Evolutionary conservation across 179 eudicot species (phyloP), one percentile per base, ranked within the genome.

Genomic region (Heliamphora pulchella): DNA sequence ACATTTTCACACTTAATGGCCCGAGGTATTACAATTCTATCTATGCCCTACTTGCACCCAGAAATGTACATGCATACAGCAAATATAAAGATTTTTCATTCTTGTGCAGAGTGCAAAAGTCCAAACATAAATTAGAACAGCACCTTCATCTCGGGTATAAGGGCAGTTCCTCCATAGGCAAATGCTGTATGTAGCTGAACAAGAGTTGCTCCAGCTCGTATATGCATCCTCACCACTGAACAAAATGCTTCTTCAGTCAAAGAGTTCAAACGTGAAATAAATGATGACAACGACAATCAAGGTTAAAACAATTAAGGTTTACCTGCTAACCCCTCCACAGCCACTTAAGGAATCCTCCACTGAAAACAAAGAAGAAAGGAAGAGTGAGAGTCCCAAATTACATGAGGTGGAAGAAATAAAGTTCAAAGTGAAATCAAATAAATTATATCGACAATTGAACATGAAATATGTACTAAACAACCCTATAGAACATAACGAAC

Each of bases 151-250:
- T 84, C 89, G n/a, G 99, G 99, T 80, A 96, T 92, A 70, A 93
- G 92, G 76, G 99, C 96, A 86, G 99, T 98, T 50, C 99, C 99
- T 1, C 97, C 98, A 80, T 92, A 96, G 47, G 96, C 99, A 87
- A 96, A 92, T 51, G 91, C 96, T 8, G 99, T 92, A 85, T 96
- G 93, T 17, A 96, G 90, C 85, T 96, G 98, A 85, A 95, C 89
- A 74, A 95, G 97, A 59, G 89, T 89, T 71, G 98, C 98, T 74
- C 98, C 98, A 70, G 97, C 89, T 81, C 97, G 90, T 79, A 95
- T 93, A 95, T 74, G 95, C 98, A 84, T 95, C 98, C 88, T 91
- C 97, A 43, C 98, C 98, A 85, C 98, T 95, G 86, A 71, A 88
- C 81, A 75, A 62, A 77, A 71, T 61, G 31, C 57, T 75, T 61